phyloP scores from a whole-genome alignment of 306 rosid species.

The Inga laurina region DNA sequence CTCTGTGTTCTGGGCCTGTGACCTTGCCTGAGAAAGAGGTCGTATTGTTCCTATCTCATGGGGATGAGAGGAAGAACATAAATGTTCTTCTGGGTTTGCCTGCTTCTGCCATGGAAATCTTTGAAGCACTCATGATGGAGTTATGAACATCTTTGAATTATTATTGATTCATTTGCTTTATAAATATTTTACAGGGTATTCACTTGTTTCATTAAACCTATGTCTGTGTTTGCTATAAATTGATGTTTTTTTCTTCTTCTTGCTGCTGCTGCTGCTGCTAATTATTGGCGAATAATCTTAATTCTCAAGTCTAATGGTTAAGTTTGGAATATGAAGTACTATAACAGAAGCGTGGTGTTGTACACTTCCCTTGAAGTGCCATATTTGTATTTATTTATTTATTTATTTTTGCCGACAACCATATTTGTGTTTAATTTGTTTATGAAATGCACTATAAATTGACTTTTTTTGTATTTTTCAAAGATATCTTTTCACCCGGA shows the following conservation, averaged over 20 bases:
- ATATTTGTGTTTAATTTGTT: no score
- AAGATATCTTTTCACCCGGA: no score
- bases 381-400: no score
- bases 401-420: no score
- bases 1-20: slow-evolving; percentile 5
- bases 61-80: not conserved
- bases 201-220: not conserved
- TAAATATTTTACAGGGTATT: not conserved
- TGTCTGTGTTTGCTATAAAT: not conserved
- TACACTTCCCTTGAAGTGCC: not conserved
- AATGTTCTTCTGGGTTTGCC: slow-evolving; percentile 21
- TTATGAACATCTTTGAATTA: not conserved
- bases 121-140: not conserved
- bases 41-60: not conserved
- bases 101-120: slow-evolving; percentile 12
- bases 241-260: not conserved
- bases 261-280: not conserved
- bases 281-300: not conserved
- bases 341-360: not conserved
- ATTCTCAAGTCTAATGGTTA: not conserved
- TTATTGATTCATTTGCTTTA: not conserved
- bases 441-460: no score
- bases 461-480: no score
- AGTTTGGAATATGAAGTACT: not conserved
- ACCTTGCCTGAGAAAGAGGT: slow-evolving; percentile 18